Conservation (phyloP, 2,329 filamentous ascomycete genomes). For the Fusarium sp. region DNA sequence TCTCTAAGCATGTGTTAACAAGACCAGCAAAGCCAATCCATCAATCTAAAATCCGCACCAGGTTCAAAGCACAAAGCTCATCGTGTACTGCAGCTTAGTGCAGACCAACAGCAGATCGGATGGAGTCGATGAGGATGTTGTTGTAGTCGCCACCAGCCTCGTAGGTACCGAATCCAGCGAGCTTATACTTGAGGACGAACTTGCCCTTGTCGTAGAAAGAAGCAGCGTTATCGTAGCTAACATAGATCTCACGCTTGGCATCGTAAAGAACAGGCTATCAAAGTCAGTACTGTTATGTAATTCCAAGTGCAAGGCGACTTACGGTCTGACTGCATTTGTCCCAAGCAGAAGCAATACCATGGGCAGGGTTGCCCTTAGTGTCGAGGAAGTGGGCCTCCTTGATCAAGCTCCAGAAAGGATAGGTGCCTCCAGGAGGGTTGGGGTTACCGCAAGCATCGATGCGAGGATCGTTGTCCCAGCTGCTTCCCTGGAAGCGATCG, state of each 20-base stretch:
- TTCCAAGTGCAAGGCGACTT: not conserved
- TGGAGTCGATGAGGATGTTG: constrained; percentile 34
- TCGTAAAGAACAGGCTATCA: constrained; percentile 27
- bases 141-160: constrained; percentile 36
- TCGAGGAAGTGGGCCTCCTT: constrained; percentile 29
- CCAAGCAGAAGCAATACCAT: constrained; percentile 19
- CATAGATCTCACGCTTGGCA: constrained; percentile 24
- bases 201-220: constrained; percentile 31
- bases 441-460: constrained; percentile 30
- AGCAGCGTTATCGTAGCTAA: constrained; percentile 29
- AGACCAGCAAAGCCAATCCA: not conserved
- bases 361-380: constrained; percentile 15
- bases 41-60: not conserved
- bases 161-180: constrained; percentile 29
- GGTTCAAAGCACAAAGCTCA: too few relatives aligned
- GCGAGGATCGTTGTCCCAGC: constrained; percentile 29
- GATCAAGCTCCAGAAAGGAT: constrained; percentile 37
- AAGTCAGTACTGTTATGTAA: not conserved
- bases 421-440: constrained; percentile 26
- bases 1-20: not conserved
- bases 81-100: not conserved
- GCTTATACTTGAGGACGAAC: constrained; percentile 16
- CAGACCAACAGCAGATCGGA: constrained; percentile 22
- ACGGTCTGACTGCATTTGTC: constrained; percentile 35
- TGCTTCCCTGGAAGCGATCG: constrained; percentile 36